Conservation (phyloP, 164 flowering plant genomes). For the Kingdonia uniflora region DNA sequence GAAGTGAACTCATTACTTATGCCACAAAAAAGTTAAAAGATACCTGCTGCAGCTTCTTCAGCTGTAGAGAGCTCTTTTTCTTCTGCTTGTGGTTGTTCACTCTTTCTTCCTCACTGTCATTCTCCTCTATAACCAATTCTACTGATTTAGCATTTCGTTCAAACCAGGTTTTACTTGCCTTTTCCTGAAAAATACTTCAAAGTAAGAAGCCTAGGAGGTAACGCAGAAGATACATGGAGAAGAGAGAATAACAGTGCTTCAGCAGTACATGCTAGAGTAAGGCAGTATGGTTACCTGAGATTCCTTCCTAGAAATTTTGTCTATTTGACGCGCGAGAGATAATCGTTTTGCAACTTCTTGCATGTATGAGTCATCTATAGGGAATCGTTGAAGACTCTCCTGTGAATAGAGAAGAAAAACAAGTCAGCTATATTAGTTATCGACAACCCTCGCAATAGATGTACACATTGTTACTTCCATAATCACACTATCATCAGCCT, state of each 20-base stretch:
- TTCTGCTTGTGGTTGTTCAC: slow-evolving; percentile 46
- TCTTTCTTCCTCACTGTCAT: slow-evolving; percentile 84
- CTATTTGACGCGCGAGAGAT: slow-evolving; percentile 92
- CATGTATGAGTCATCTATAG: slow-evolving; percentile 72
- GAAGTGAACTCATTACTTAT: too few relatives aligned
- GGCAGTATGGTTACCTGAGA: slow-evolving; percentile 42
- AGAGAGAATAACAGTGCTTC: too few relatives aligned
- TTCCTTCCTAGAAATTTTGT: slow-evolving; percentile 54
- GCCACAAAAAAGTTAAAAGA: neutral
- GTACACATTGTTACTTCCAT: too few relatives aligned
- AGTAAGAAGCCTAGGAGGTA: neutral
- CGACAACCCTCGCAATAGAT: neutral
- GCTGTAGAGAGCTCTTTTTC: slow-evolving; percentile 37
- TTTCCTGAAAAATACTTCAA: slow-evolving; percentile 38
- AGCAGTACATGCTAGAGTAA: too few relatives aligned
- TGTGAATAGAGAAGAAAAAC: slow-evolving; percentile 16
- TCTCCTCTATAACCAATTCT: slow-evolving; percentile 57
- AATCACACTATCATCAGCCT: too few relatives aligned
- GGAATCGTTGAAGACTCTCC: slow-evolving; percentile 79
- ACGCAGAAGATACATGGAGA: too few relatives aligned
- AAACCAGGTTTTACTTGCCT: slow-evolving; percentile 69
- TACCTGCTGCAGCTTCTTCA: slow-evolving; percentile 74
- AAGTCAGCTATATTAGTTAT: neutral
- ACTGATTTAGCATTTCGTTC: slow-evolving; percentile 72
- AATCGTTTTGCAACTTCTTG: slow-evolving; percentile 64